phyloP scores from a whole-genome alignment of 768 basidiomycete species.

The Auricularia heimuer region DNA sequence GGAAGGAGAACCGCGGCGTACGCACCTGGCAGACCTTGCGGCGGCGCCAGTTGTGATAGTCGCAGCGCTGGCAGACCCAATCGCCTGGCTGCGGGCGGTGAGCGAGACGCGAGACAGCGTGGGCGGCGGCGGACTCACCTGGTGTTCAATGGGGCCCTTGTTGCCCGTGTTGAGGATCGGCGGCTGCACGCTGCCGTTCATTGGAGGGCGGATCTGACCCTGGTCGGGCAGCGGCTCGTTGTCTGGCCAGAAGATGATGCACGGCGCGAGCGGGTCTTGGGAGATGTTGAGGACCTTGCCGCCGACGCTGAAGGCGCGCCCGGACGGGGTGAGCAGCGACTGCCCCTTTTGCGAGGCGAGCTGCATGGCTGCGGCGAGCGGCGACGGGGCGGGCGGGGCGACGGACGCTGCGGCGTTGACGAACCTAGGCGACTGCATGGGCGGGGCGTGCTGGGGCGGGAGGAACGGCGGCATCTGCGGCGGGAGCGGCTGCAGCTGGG shows the following conservation, averaged over 20 bases:
- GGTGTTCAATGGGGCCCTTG: slow-evolving; percentile 77
- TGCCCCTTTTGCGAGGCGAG: slow-evolving; percentile 22
- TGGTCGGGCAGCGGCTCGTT: slow-evolving; percentile 77
- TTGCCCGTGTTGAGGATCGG: slow-evolving; percentile 87
- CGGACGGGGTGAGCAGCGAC: slow-evolving; percentile 67
- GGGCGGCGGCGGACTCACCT: slow-evolving; percentile 11
- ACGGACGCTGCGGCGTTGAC: slow-evolving; percentile 4
- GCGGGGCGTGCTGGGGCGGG: slow-evolving; percentile 24
- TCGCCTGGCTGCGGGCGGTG: slow-evolving; percentile 24
- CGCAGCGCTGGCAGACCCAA: slow-evolving; percentile 78
- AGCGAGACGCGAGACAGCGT: neutral
- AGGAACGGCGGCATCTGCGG: neutral
- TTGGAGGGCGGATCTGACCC: slow-evolving; percentile 46
- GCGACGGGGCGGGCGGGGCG: slow-evolving; percentile 17
- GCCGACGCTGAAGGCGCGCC: slow-evolving; percentile 63
- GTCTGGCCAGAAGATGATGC: slow-evolving; percentile 87
- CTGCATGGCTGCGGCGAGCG: slow-evolving; percentile 14
- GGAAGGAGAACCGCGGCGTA: slow-evolving; percentile 53
- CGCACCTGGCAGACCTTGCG: slow-evolving; percentile 87
- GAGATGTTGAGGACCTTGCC: slow-evolving; percentile 77
- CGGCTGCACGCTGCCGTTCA: slow-evolving; percentile 34
- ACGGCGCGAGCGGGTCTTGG: slow-evolving; percentile 56
- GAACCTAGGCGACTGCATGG: slow-evolving; percentile 11
- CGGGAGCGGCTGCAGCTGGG: neutral
- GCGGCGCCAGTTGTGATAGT: slow-evolving; percentile 75